These are phyloP conservation scores for Leptosphaerulina australis DNA, from an alignment of 2,329 filamentous ascomycete species.

Conservation along the genomic window DNA sequence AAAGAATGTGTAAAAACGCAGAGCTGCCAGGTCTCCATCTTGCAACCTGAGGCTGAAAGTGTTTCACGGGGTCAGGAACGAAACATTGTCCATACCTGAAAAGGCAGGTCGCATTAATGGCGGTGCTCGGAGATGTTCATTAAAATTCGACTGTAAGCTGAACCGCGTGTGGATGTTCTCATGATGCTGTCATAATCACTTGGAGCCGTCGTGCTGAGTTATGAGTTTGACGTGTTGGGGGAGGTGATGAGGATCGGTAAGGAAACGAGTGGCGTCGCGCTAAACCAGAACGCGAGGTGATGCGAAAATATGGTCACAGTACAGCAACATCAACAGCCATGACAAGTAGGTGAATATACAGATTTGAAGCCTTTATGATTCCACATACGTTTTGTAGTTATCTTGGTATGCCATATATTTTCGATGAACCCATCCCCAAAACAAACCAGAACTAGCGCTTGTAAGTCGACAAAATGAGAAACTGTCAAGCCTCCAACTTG, in stretches of 20 bases:
- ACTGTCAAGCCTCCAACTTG: conserved; percentile 5
- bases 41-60: conserved; percentile 10
- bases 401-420: background rate
- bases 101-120: conserved; percentile 1
- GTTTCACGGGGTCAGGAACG: conserved; percentile 12
- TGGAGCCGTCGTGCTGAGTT: background rate
- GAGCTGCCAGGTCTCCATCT: background rate
- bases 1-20: background rate
- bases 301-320: background rate
- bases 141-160: conserved; percentile 1
- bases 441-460: background rate
- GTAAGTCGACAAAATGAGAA: conserved; percentile 8
- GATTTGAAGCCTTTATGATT: background rate
- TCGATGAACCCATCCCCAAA: background rate
- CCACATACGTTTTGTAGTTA: conserved; percentile 1
- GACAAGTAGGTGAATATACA: background rate
- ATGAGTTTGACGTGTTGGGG: background rate
- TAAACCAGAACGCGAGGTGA: background rate
- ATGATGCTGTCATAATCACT: conserved; percentile 7
- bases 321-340: background rate
- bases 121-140: background rate
- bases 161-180: background rate
- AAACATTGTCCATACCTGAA: conserved; percentile 12
- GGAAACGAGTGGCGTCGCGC: background rate
- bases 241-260: background rate